Base-by-base conservation (phyloP, 2,329 filamentous ascomycete genomes). In the Colletotrichum salicis region DNA sequence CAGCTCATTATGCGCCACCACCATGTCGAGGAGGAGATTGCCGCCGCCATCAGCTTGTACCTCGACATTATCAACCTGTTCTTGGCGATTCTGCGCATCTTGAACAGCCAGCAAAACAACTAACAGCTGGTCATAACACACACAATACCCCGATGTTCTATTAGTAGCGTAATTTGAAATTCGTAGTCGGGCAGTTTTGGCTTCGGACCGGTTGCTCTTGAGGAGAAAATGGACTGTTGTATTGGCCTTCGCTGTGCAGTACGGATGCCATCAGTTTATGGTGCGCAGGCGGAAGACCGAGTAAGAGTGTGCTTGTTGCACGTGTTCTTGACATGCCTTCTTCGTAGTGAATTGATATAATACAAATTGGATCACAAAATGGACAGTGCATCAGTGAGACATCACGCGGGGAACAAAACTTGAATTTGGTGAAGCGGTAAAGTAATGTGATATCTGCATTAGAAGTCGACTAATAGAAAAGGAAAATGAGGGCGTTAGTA, bases 21-120 rank as follows among this genome's bases (percentile, higher is more conserved):
- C 84, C 96, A 98, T 79, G 94, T 98, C 64, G 96, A 99, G 84
- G 96, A 98, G 88, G 95, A 98, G 87, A 98, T 98, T 80, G 95
- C 95, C 7, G 96, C 96, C 61, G 92, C 94, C 11, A 97, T 99
- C 82, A 96, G 94, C 80, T 88, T 99, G 60, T 99, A 99, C 82
- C 89, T 99, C 61, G 96, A 98, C 82, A 91, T 98, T 75, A 94
- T 98, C 86, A 99, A 99, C 88, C 84, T 99, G 76, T 99, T 99
- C 90, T 87, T 99, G 76, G 93, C 94, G 64, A 99, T 99, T 79
- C 87, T 99, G 79, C 90, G 96, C 79, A 98, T 99, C 77, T 87
- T 99, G 79, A 99, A 99, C 87, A 97, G 93, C 86, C 94, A 97
- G 87, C 92, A 91, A 80, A 96, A 97, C 84, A 97, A 98, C 88